phyloP scores from a whole-genome alignment of 2,329 filamentous ascomycete species.

The Massarina eburnea region DNA sequence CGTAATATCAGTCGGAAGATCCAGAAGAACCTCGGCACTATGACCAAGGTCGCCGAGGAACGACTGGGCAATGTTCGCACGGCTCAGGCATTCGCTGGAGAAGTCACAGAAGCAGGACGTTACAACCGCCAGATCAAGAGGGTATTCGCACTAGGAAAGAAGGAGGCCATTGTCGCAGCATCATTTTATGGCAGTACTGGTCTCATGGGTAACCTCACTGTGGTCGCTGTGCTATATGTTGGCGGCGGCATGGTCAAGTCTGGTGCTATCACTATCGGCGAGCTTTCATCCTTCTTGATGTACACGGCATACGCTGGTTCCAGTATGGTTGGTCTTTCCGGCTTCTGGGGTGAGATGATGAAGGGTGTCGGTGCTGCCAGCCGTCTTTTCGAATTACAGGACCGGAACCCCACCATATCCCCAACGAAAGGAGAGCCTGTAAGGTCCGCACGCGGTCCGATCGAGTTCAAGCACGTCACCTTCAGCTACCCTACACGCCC shows the following conservation, averaged over 20 bases:
- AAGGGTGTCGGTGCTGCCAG: conserved; percentile 98
- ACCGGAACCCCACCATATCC: conserved; percentile 82
- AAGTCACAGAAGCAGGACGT: conserved; percentile 83
- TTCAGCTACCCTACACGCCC: conserved; percentile 95
- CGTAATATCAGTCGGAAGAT: conserved; percentile 88
- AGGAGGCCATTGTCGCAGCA: conserved; percentile 83
- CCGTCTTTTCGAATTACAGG: conserved; percentile 91
- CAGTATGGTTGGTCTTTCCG: conserved; percentile 89
- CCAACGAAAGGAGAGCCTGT: conserved; percentile 81
- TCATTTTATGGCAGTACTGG: conserved; percentile 87
- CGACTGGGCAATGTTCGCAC: conserved; percentile 96
- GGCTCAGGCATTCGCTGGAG: conserved; percentile 92
- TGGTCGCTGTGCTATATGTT: conserved; percentile 84
- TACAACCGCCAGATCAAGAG: conserved; percentile 92
- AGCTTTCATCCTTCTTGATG: conserved; percentile 96
- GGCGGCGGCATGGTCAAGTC: conserved; percentile 87
- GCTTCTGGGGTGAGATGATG: conserved; percentile 98
- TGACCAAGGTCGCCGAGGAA: conserved; percentile 98
- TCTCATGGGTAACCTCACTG: conserved; percentile 94
- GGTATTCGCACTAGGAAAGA: conserved; percentile 86
- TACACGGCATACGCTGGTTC: conserved; percentile 87
- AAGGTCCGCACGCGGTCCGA: conserved; percentile 80
- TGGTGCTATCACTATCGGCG: conserved; percentile 84
- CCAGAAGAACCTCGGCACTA: conserved; percentile 86
- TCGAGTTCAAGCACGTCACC: conserved; percentile 80